phyloP scores from a whole-genome alignment of 495 filamentous ascomycete genomes.

The Penicillium pulvis region DNA sequence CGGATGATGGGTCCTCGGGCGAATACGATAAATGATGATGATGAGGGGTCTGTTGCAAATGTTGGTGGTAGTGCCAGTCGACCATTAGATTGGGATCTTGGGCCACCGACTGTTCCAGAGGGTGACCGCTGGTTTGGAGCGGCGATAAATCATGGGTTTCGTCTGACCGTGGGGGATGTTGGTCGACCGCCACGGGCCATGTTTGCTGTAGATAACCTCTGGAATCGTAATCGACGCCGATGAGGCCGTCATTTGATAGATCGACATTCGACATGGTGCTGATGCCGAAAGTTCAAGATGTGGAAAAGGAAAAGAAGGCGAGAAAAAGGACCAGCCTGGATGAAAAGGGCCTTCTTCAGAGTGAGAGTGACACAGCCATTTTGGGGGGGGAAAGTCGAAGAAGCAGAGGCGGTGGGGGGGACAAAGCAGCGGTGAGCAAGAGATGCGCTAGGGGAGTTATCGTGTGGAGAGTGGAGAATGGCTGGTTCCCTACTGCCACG shows the following conservation, averaged over 20 bases:
- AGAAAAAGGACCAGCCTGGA: constrained; percentile 31
- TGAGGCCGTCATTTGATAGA: constrained; percentile 46
- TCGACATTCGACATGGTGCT: constrained; percentile 47
- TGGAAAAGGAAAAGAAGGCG: constrained; percentile 9
- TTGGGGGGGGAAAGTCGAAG: constrained; percentile 21
- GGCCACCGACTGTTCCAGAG: constrained; percentile 48
- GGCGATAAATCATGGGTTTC: constrained; percentile 44
- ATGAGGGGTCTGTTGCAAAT: constrained; percentile 43
- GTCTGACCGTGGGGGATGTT: constrained; percentile 38
- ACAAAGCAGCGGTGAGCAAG: constrained; percentile 53
- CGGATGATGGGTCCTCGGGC: constrained; percentile 51
- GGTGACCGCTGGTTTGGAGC: constrained; percentile 51
- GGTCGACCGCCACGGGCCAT: constrained; percentile 49
- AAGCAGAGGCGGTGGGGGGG: constrained; percentile 44
- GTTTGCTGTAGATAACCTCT: constrained; percentile 48
- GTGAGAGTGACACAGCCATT: constrained; percentile 27
- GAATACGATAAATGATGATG: constrained; percentile 49
- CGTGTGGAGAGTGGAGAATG: constrained; percentile 18
- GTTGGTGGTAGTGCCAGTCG: constrained; percentile 54
- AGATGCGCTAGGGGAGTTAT: constrained; percentile 43
- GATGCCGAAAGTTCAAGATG: constrained; percentile 18
- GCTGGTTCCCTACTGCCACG: constrained; percentile 15
- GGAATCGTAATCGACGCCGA: constrained; percentile 52
- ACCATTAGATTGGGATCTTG: constrained; percentile 49
- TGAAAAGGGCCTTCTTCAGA: constrained; percentile 34